Conservation (phyloP, 106 monocot species). For the Phalaenopsis equestris region DNA sequence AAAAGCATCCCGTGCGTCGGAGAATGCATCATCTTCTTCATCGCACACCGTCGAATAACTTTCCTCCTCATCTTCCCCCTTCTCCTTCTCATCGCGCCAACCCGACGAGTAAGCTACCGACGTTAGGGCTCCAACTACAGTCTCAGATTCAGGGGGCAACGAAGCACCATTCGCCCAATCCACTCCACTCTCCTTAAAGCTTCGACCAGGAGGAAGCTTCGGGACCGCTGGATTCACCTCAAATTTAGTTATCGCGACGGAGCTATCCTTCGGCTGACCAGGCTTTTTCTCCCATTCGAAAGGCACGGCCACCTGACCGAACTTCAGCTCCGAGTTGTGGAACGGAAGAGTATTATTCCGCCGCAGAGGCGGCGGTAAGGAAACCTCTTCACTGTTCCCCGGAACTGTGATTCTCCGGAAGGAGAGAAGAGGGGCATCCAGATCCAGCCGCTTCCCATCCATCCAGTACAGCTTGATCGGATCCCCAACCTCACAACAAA, state of each 20-base stretch:
- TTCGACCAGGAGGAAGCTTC: constrained; percentile 24
- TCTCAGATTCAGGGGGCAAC: not conserved
- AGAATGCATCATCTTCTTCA: constrained; percentile 23
- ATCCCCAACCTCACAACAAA: not conserved
- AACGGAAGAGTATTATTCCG: constrained; percentile 31
- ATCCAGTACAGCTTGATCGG: not conserved
- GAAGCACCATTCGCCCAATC: not conserved
- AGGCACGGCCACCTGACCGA: constrained; percentile 56
- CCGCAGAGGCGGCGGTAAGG: not conserved
- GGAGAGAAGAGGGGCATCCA: constrained; percentile 54
- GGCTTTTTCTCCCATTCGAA: constrained; percentile 81
- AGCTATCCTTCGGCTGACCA: constrained; percentile 53
- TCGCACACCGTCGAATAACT: constrained; percentile 2
- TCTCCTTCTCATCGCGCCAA: not conserved
- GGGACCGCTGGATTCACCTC: constrained; percentile 1
- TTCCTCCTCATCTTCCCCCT: not conserved
- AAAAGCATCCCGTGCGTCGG: constrained; percentile 28
- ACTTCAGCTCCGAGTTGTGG: constrained; percentile 49
- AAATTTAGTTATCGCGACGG: not conserved
- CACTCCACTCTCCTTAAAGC: not conserved
- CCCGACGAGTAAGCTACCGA: not conserved
- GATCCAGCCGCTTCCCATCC: constrained; percentile 46
- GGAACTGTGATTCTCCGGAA: constrained; percentile 39
- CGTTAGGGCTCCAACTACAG: not conserved
- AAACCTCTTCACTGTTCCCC: no score